Conservation (phyloP, 495 filamentous ascomycete species). For the Talaromyces wortmannii region DNA sequence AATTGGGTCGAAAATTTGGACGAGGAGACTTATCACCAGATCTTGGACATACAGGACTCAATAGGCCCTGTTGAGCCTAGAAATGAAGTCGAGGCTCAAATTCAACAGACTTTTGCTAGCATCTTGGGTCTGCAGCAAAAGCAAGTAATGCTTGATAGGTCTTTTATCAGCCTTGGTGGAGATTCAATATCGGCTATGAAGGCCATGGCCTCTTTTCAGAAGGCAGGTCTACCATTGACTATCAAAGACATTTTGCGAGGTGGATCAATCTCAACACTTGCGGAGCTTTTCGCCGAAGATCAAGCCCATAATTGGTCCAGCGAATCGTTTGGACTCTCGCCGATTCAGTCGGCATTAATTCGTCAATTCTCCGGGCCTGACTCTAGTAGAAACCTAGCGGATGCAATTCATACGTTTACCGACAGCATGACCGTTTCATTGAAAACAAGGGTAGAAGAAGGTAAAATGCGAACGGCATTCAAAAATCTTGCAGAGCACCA, state of each 20-base stretch:
- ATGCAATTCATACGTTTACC: neutral
- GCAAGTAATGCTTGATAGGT: conserved; percentile 21
- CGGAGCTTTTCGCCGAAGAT: neutral
- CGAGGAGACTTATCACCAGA: neutral
- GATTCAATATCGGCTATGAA: conserved; percentile 26
- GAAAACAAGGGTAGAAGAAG: neutral
- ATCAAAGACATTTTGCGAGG: conserved; percentile 21
- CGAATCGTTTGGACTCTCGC: too few relatives aligned
- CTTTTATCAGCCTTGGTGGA: conserved; percentile 20
- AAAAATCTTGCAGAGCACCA: neutral
- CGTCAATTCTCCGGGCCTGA: too few relatives aligned
- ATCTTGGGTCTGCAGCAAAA: conserved; percentile 22
- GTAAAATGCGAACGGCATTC: neutral
- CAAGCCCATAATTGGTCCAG: too few relatives aligned
- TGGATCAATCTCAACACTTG: conserved; percentile 10
- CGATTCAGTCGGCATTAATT: too few relatives aligned
- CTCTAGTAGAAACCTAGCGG: too few relatives aligned
- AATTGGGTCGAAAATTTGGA: neutral
- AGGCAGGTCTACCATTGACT: conserved; percentile 28
- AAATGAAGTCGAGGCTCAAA: conserved; percentile 8
- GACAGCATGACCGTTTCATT: neutral
- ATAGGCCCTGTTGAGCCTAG: conserved; percentile 2
- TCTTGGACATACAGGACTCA: neutral
- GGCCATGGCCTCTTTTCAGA: conserved; percentile 24
- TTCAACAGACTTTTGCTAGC: conserved; percentile 18